phyloP scores from a whole-genome alignment of 2,329 filamentous ascomycete species.

The Xylariomycetidae sp. region DNA sequence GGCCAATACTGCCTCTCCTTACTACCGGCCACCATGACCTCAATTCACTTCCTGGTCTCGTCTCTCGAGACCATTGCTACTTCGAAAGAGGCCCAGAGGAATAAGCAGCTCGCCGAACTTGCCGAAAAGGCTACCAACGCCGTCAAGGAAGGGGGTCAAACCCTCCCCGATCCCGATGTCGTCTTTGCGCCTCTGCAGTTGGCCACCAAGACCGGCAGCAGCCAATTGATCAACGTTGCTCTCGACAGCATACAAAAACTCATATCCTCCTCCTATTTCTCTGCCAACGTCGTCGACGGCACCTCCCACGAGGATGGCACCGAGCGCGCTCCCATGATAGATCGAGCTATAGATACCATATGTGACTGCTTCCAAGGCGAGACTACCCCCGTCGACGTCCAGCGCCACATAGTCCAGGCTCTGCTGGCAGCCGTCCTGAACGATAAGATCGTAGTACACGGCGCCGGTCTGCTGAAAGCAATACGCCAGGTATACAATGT shows the following conservation, averaged over 20 bases:
- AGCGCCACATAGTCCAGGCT: slow-evolving; percentile 97
- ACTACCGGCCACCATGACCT: slow-evolving; percentile 68
- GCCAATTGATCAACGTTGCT: slow-evolving; percentile 80
- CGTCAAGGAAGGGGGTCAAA: slow-evolving; percentile 78
- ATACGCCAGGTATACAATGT: slow-evolving; percentile 99
- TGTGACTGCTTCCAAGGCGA: slow-evolving; percentile 99
- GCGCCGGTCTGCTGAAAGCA: slow-evolving; percentile 90
- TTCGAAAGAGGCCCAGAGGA: slow-evolving; percentile 86
- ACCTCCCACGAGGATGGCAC: slow-evolving; percentile 39
- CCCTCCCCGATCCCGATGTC: slow-evolving; percentile 82
- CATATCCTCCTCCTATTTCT: slow-evolving; percentile 98
- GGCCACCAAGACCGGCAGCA: slow-evolving; percentile 80
- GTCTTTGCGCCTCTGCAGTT: slow-evolving; percentile 89
- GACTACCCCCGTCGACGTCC: slow-evolving; percentile 84
- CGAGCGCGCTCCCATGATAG: slow-evolving; percentile 72
- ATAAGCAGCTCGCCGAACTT: slow-evolving; percentile 77
- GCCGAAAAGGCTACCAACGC: slow-evolving; percentile 77
- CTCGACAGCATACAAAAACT: slow-evolving; percentile 98
- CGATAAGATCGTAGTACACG: slow-evolving; percentile 98
- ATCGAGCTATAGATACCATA: slow-evolving; percentile 97
- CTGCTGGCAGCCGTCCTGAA: slow-evolving; percentile 91
- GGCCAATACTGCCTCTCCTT: slow-evolving; percentile 15
- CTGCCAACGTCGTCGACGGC: slow-evolving; percentile 54
- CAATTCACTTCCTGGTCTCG: slow-evolving; percentile 91
- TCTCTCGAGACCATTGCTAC: slow-evolving; percentile 87